Percentiles rank a stretch among this genome's conserved stretches.
Conservation (phyloP, 768 basidiomycete genomes). For the Suillus americanus region DNA sequence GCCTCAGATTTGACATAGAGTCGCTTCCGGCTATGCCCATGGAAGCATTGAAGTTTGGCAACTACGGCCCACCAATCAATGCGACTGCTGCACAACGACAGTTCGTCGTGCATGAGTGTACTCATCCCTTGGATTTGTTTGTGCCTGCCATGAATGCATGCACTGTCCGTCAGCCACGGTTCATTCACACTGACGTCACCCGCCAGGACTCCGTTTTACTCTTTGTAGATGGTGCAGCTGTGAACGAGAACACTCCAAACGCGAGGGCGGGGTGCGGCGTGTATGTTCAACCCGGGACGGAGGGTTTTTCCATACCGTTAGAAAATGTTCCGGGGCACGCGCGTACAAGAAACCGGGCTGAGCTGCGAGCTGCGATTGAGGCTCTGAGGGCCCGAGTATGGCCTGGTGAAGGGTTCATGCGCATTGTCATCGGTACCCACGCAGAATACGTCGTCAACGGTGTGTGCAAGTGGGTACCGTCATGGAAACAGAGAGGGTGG, state of each 20-base stretch:
- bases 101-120: slow-evolving; percentile 6
- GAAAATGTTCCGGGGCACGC: slow-evolving; percentile 8
- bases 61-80: slow-evolving; percentile 5
- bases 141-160: slow-evolving; percentile 9
- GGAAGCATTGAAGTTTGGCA: background rate
- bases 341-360: slow-evolving; percentile 36
- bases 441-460: slow-evolving; percentile 32
- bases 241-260: slow-evolving; percentile 9
- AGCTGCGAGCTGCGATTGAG: slow-evolving; percentile 31
- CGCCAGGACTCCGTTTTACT: slow-evolving; percentile 11
- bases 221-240: slow-evolving; percentile 12
- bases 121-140: slow-evolving; percentile 10
- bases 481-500: slow-evolving; percentile 22
- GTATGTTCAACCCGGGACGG: background rate
- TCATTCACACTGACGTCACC: slow-evolving; percentile 10
- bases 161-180: slow-evolving; percentile 3
- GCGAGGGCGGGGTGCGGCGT: slow-evolving; percentile 12
- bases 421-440: slow-evolving; percentile 33
- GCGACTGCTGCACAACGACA: background rate
- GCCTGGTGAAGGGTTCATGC: slow-evolving; percentile 28
- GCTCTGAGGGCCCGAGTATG: slow-evolving; percentile 24
- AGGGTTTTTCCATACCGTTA: background rate
- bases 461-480: slow-evolving; percentile 18
- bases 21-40: slow-evolving; percentile 8
- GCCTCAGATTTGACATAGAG: background rate